Evolutionary conservation across 148 eudicot species (phyloP).

Genomic region (Amaranthus cruentus): DNA sequence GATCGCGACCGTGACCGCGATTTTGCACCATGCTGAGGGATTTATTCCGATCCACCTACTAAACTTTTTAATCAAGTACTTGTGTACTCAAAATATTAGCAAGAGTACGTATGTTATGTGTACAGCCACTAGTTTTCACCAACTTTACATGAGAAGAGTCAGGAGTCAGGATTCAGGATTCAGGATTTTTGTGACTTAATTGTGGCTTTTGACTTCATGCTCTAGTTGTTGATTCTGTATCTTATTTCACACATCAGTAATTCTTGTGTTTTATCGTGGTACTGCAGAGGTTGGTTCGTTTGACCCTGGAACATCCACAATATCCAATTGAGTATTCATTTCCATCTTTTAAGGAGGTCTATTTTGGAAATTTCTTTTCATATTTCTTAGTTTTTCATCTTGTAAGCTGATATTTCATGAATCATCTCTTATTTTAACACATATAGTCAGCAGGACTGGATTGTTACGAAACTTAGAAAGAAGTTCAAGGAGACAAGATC

Average conservation of each 20-base stretch:
- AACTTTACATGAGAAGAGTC: not conserved
- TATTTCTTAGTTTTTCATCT: not conserved
- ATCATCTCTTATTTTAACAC: not conserved
- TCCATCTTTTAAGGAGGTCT: conserved; percentile 83
- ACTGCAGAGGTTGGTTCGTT: conserved; percentile 68
- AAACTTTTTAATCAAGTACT: too few species aligned
- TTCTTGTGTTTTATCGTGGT: conserved; percentile 30
- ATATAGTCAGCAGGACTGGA: conserved; percentile 61
- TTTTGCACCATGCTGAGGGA: too few species aligned
- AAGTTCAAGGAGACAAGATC: conserved; percentile 42
- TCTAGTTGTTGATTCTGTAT: not conserved
- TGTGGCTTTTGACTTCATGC: not conserved
- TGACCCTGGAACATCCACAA: conserved; percentile 65
- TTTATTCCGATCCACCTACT: too few species aligned
- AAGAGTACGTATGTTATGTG: too few species aligned
- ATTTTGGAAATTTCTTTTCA: conserved; percentile 9
- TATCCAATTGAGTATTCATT: conserved; percentile 57
- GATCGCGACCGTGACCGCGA: too few species aligned
- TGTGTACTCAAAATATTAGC: too few species aligned
- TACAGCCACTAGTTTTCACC: not conserved
- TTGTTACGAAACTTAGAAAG: conserved; percentile 48
- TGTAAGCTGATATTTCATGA: not conserved
- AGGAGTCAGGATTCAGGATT: not conserved
- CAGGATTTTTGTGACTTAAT: not conserved
- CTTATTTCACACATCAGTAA: conserved; percentile 13